A percentile compares a stretch with the other conserved stretches of the same genome.
These are phyloP conservation scores for Leishmania amazonensis DNA, from an alignment of 208 protist genomes.

Conservation along the genomic window DNA sequence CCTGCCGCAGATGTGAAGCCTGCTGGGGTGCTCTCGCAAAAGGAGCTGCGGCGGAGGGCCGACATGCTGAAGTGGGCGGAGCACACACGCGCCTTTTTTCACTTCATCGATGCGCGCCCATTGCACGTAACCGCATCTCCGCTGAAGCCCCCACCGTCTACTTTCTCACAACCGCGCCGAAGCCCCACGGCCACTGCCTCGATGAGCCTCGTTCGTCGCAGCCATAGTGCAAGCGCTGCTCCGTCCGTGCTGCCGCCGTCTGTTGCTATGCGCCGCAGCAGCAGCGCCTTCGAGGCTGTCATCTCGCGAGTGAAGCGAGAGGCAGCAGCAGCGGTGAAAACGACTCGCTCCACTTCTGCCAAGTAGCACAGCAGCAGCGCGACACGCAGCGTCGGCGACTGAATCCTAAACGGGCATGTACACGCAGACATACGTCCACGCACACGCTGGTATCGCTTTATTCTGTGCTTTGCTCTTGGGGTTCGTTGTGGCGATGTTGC, in stretches of 20 bases:
- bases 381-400: not conserved
- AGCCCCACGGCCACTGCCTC: constrained; percentile 10
- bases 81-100: constrained; percentile 59
- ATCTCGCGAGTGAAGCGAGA: constrained; percentile 33
- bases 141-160: constrained; percentile 5
- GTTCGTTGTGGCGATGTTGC: not conserved
- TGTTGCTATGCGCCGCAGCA: constrained; percentile 6
- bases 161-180: not conserved
- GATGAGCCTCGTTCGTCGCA: constrained; percentile 29
- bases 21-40: constrained; percentile 17
- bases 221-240: constrained; percentile 11
- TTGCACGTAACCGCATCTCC: constrained; percentile 42
- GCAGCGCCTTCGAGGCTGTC: constrained; percentile 28
- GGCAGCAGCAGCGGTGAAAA: constrained; percentile 10
- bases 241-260: not conserved
- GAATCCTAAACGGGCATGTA: not conserved
- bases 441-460: not conserved
- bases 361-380: not conserved
- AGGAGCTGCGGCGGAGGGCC: constrained; percentile 25
- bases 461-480: not conserved
- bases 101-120: constrained; percentile 59
- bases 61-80: constrained; percentile 54
- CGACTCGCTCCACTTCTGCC: constrained; percentile 7
- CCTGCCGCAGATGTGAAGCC: not conserved
- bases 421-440: not conserved